Evolutionary conservation across 768 basidiomycete species (phyloP).

Genomic region (Dentipellis sp.): DNA sequence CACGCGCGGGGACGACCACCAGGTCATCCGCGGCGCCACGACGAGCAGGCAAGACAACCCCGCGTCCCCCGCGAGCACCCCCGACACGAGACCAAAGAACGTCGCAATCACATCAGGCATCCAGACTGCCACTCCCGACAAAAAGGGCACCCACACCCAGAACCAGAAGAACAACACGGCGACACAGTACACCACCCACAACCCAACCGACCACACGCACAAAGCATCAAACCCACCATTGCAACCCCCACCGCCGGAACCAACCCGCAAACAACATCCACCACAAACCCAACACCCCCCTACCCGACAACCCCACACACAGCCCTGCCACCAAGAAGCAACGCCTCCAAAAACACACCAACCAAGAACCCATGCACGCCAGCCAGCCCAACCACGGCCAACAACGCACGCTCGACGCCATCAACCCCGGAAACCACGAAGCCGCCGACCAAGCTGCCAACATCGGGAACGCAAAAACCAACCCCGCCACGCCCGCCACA

Average conservation of each 20-base stretch:
- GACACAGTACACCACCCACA: conserved; percentile 44
- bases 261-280: conserved; percentile 1
- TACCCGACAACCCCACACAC: conserved; percentile 29
- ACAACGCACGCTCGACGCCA: conserved; percentile 56
- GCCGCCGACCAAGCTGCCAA: conserved; percentile 47
- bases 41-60: conserved; percentile 34
- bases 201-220: conserved; percentile 22
- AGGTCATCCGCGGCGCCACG: conserved; percentile 41
- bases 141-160: conserved; percentile 42
- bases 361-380: conserved; percentile 52
- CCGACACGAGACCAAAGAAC: neutral
- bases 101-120: neutral
- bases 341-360: conserved; percentile 29
- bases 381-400: conserved; percentile 46
- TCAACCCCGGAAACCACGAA: conserved; percentile 50
- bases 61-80: conserved; percentile 19
- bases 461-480: conserved; percentile 21
- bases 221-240: too few relatives aligned
- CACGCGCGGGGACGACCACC: conserved; percentile 26
- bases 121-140: conserved; percentile 38
- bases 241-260: conserved; percentile 24
- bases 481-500: conserved; percentile 6
- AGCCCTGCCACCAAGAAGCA: conserved; percentile 37
- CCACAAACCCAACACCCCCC: conserved; percentile 34
- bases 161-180: conserved; percentile 48